A percentile compares a stretch with the other conserved stretches of the same genome.
These are phyloP conservation scores for Cokeromyces recurvatus DNA, from an alignment of 371 early-diverging fungal genomes.

Conservation along the genomic window DNA sequence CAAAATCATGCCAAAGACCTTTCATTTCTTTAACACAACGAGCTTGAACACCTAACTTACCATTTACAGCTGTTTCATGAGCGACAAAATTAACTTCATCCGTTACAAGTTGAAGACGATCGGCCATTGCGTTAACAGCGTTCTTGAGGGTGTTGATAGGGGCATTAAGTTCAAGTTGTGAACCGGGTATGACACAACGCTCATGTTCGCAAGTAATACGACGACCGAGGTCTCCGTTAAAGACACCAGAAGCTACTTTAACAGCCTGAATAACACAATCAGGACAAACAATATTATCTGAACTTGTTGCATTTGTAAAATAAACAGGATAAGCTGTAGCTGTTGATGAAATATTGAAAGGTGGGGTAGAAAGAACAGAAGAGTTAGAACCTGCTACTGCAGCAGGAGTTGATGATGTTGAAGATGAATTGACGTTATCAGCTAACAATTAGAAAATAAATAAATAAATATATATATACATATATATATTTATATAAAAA, in stretches of 20 bases:
- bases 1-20: slow-evolving; percentile 72
- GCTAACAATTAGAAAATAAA: neutral
- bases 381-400: slow-evolving; percentile 8
- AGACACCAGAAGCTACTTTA: slow-evolving; percentile 46
- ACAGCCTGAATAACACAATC: slow-evolving; percentile 46
- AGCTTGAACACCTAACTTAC: slow-evolving; percentile 64
- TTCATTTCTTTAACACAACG: slow-evolving; percentile 47
- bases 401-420: slow-evolving; percentile 1
- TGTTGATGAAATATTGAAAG: slow-evolving; percentile 28
- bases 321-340: slow-evolving; percentile 32
- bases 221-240: slow-evolving; percentile 39
- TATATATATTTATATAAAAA: too few species aligned
- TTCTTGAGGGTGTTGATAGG: slow-evolving; percentile 45
- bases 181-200: slow-evolving; percentile 24
- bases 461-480: neutral
- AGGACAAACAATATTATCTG: slow-evolving; percentile 39
- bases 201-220: slow-evolving; percentile 44
- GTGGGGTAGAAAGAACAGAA: slow-evolving; percentile 17
- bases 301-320: slow-evolving; percentile 19
- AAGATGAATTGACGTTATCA: too few species aligned
- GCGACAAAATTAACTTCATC: slow-evolving; percentile 59
- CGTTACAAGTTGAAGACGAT: slow-evolving; percentile 50
- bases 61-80: slow-evolving; percentile 61
- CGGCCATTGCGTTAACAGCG: slow-evolving; percentile 67
- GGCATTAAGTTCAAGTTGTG: slow-evolving; percentile 23